Evolutionary conservation across 164 flowering plant species (phyloP).

Genomic region (Berberis thunbergii): DNA sequence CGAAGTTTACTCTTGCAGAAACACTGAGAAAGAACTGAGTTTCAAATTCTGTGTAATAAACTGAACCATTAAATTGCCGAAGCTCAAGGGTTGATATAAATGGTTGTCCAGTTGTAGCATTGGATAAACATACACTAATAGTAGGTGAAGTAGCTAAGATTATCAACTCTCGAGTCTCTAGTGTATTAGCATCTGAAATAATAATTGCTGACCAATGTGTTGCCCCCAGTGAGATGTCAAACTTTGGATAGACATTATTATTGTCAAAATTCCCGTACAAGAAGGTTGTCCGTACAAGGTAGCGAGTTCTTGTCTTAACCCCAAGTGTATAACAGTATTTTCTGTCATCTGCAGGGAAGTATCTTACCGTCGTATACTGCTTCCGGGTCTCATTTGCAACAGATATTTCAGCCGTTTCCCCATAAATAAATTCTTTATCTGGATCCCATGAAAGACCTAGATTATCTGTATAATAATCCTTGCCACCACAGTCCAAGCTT

Average conservation of each 20-base stretch:
- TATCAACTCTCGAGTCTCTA: conserved; percentile 63
- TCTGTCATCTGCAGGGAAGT: conserved; percentile 73
- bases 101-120: conserved; percentile 92
- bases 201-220: conserved; percentile 92
- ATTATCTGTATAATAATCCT: conserved; percentile 55
- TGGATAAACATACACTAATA: conserved; percentile 78
- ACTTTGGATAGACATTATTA: conserved; percentile 87
- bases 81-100: conserved; percentile 98
- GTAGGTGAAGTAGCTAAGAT: conserved; percentile 68
- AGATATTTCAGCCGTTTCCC: conserved; percentile 47
- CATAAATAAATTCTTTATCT: conserved; percentile 45
- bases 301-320: conserved; percentile 67
- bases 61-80: conserved; percentile 86
- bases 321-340: conserved; percentile 81
- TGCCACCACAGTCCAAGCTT: conserved; percentile 88
- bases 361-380: conserved; percentile 68
- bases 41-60: conserved; percentile 65
- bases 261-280: conserved; percentile 94
- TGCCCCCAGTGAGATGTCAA: conserved; percentile 85
- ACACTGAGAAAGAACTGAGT: conserved; percentile 64
- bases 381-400: conserved; percentile 58
- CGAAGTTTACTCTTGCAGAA: conserved; percentile 95
- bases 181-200: conserved; percentile 70
- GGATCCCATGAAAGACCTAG: conserved; percentile 79
- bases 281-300: conserved; percentile 81